phyloP scores from a whole-genome alignment of 148 eudicot species.

The Hydrangea macrophylla region DNA sequence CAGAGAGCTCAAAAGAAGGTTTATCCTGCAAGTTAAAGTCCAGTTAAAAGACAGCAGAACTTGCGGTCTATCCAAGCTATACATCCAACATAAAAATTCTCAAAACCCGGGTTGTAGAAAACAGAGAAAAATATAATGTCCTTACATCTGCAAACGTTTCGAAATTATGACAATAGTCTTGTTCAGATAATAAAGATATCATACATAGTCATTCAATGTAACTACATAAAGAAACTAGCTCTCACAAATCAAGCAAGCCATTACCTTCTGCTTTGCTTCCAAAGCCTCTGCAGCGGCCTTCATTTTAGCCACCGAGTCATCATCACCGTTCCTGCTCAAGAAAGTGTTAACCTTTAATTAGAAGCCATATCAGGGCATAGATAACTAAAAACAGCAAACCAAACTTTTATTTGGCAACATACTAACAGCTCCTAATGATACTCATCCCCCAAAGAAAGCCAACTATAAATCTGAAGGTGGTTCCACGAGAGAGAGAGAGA shows the following conservation, averaged over 20 bases:
- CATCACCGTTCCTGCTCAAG: conserved; percentile 58
- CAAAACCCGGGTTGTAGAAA: conserved; percentile 3
- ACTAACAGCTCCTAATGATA: not conserved
- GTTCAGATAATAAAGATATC: not conserved
- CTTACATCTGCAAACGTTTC: not conserved
- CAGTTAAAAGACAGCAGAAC: conserved; percentile 2
- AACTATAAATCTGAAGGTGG: not conserved
- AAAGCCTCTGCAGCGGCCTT: conserved; percentile 74
- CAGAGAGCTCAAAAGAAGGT: conserved; percentile 94
- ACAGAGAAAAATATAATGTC: not conserved
- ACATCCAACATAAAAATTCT: conserved; percentile 7
- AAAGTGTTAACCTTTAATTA: conserved; percentile 5
- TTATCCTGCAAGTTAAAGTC: conserved; percentile 51
- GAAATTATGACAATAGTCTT: not conserved
- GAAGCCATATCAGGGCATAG: conserved; percentile 8
- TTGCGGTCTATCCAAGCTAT: not conserved
- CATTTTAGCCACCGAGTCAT: conserved; percentile 78
- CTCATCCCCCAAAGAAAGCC: not conserved
- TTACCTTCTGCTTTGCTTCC: conserved; percentile 73
- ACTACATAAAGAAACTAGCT: not conserved
- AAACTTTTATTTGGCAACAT: not conserved
- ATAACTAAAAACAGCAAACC: conserved; percentile 3
- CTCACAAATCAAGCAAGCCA: not conserved
- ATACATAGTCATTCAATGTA: not conserved
- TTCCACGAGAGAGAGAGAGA: not conserved